These are phyloP conservation scores for Sophora flavescens DNA, from an alignment of 306 rosid species.

Conservation along the genomic window DNA sequence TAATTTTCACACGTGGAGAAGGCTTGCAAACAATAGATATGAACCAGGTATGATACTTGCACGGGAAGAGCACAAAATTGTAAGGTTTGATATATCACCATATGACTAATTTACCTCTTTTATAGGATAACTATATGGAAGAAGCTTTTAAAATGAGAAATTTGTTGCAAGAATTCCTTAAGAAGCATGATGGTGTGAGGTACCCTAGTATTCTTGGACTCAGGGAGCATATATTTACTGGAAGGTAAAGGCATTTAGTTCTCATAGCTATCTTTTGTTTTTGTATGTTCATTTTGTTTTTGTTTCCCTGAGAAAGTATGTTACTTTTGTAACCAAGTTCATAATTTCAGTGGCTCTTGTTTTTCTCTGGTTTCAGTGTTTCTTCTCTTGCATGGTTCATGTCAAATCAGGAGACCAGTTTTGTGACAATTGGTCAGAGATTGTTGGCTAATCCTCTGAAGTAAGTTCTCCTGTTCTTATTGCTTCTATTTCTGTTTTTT, in stretches of 20 bases:
- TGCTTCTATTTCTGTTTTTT: not conserved
- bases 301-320: not conserved
- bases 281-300: not conserved
- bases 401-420: constrained; percentile 99
- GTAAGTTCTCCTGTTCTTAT: constrained; percentile 57
- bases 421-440: constrained; percentile 98
- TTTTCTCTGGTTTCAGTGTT: constrained; percentile 74
- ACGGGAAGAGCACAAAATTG: constrained; percentile 4
- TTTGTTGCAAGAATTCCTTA: constrained; percentile 90
- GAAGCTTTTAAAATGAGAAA: constrained; percentile 99
- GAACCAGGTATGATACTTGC: constrained; percentile 78
- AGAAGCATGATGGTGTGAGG: constrained; percentile 90
- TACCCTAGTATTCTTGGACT: constrained; percentile 92
- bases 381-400: constrained; percentile 99
- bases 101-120: constrained; percentile 35
- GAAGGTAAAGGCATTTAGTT: constrained; percentile 63
- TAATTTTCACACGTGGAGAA: constrained; percentile 95
- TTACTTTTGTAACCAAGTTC: not conserved
- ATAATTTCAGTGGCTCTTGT: constrained; percentile 35
- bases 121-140: constrained; percentile 96
- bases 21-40: constrained; percentile 97
- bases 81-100: constrained; percentile 23
- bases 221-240: constrained; percentile 97
- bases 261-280: not conserved
- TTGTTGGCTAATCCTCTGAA: constrained; percentile 92